Evolutionary conservation across 139 green algal genomes (phyloP).

Genomic region (Bryopsis sp.): DNA sequence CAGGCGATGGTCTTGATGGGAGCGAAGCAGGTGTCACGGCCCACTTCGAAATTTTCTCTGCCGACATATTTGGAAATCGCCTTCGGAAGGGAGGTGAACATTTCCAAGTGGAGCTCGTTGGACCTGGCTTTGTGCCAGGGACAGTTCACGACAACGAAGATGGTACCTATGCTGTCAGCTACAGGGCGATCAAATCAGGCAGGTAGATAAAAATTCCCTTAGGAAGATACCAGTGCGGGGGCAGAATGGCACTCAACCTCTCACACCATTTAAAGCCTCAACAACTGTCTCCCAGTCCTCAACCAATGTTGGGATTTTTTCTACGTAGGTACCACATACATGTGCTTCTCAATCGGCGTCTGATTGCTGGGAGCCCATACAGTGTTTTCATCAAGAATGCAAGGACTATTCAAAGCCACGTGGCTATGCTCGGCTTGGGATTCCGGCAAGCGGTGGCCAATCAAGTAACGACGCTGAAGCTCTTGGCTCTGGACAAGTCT

Average conservation of each 20-base stretch:
- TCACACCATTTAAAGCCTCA: too few relatives aligned
- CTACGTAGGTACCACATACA: neutral
- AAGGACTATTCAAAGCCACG: neutral
- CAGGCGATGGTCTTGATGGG: neutral
- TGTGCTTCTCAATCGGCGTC: neutral
- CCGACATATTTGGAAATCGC: slow-evolving; percentile 5
- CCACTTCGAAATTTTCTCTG: neutral
- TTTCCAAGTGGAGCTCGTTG: neutral
- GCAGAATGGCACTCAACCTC: too few relatives aligned
- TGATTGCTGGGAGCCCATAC: neutral
- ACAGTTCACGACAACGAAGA: neutral
- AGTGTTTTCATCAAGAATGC: neutral
- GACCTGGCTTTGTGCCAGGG: neutral
- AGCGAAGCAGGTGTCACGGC: neutral
- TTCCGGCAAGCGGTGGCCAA: neutral
- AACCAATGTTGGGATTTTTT: neutral
- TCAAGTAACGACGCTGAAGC: neutral
- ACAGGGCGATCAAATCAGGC: neutral
- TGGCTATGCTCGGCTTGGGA: neutral
- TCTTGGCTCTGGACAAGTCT: neutral
- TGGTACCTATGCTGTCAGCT: slow-evolving; percentile 7
- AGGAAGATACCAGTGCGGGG: too few relatives aligned
- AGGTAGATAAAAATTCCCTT: too few relatives aligned
- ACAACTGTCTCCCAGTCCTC: neutral
- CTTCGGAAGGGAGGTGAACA: neutral